phyloP scores from a whole-genome alignment of 2,329 filamentous ascomycete species.

The Aspergillus amoenus region DNA sequence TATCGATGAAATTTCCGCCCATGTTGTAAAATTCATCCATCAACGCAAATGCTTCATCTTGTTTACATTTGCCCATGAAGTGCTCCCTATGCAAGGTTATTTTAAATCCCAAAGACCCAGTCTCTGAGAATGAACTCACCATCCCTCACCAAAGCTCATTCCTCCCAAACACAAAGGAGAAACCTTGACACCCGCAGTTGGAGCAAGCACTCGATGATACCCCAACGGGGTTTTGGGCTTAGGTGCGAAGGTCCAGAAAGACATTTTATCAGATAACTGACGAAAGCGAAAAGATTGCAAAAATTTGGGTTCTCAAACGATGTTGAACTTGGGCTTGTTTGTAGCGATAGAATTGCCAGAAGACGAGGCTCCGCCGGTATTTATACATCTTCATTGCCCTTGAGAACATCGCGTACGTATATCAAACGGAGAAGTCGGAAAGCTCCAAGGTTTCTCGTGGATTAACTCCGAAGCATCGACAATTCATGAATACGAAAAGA shows the following conservation, averaged over 20 bases:
- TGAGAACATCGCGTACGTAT: no score
- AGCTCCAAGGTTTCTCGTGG: no score
- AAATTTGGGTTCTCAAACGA: no score
- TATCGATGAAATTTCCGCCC: slow-evolving; percentile 57
- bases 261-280: not conserved
- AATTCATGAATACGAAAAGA: no score
- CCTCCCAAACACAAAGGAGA: slow-evolving; percentile 55
- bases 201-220: slow-evolving; percentile 53
- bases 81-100: not conserved
- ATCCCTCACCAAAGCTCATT: slow-evolving; percentile 57
- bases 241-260: slow-evolving; percentile 7
- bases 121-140: slow-evolving; percentile 26
- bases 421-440: no score
- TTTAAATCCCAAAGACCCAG: not conserved
- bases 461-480: no score
- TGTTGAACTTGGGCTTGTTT: no score
- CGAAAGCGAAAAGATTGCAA: no score
- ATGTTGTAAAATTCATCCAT: slow-evolving; percentile 52
- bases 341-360: no score
- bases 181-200: slow-evolving; percentile 53
- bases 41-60: slow-evolving; percentile 50
- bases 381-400: no score
- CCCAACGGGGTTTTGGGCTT: slow-evolving; percentile 40
- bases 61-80: slow-evolving; percentile 44
- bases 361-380: no score